A percentile compares a stretch with the other conserved stretches of the same genome.
phyloP scores from a whole-genome alignment of 768 basidiomycete species.

The Russula foetens region DNA sequence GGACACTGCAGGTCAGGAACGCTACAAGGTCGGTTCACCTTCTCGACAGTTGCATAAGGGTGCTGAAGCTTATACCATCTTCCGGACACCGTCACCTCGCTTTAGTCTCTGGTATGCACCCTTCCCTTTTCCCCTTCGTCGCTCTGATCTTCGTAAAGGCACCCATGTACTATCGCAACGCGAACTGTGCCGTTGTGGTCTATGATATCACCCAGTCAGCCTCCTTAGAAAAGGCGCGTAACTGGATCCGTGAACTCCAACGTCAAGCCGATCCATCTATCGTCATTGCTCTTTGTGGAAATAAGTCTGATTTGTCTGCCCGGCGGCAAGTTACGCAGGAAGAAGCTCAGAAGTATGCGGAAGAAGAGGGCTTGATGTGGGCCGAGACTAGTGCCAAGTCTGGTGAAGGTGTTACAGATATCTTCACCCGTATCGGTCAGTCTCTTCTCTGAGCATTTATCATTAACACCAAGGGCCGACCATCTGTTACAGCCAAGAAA shows the following conservation, averaged over 20 bases:
- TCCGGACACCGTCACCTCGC: not conserved
- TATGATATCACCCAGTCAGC: slow-evolving; percentile 93
- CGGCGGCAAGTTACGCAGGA: slow-evolving; percentile 81
- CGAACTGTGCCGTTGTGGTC: slow-evolving; percentile 89
- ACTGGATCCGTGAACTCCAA: slow-evolving; percentile 95
- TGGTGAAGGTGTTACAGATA: slow-evolving; percentile 77
- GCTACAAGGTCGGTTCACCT: slow-evolving; percentile 59
- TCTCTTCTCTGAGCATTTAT: slow-evolving; percentile 2
- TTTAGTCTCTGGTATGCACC: slow-evolving; percentile 40
- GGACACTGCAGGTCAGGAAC: slow-evolving; percentile 95
- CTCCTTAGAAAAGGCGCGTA: slow-evolving; percentile 90
- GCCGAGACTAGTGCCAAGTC: slow-evolving; percentile 87
- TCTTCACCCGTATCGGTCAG: slow-evolving; percentile 81
- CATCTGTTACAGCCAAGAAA: slow-evolving; percentile 59
- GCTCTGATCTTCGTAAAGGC: slow-evolving; percentile 38
- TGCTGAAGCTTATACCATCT: slow-evolving; percentile 10
- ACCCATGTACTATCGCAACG: slow-evolving; percentile 95
- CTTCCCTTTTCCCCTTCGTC: not conserved
- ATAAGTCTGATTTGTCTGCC: slow-evolving; percentile 83
- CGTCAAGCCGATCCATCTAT: slow-evolving; percentile 97
- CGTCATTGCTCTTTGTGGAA: slow-evolving; percentile 92
- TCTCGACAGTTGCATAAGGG: slow-evolving; percentile 18
- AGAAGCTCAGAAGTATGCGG: slow-evolving; percentile 87
- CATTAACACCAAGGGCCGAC: not conserved
- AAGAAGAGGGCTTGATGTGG: slow-evolving; percentile 91